phyloP scores from a whole-genome alignment of 2,329 filamentous ascomycete species.

The Thyridium curvatum region DNA sequence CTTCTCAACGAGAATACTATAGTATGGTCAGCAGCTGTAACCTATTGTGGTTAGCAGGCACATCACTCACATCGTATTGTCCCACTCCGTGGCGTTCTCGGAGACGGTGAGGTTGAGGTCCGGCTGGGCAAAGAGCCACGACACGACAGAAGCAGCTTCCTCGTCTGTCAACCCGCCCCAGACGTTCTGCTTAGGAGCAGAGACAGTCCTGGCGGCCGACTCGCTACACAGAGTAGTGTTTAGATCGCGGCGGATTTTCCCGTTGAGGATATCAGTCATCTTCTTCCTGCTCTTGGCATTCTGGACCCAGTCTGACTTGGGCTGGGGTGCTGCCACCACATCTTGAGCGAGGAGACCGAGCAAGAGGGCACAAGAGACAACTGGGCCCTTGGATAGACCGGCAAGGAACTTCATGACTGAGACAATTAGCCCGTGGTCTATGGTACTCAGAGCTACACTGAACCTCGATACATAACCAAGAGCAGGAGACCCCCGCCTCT shows the following conservation, averaged over 20 bases:
- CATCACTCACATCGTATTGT: conserved; percentile 24
- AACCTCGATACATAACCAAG: no score
- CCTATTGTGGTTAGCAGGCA: neutral
- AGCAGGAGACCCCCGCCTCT: no score
- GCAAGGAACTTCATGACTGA: no score
- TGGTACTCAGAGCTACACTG: no score
- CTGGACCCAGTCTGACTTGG: conserved; percentile 16
- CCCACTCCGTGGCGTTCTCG: conserved; percentile 26
- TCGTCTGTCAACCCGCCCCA: conserved; percentile 29
- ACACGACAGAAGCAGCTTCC: conserved; percentile 28
- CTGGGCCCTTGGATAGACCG: no score
- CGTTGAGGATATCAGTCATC: conserved; percentile 15
- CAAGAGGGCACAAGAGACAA: no score
- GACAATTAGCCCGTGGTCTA: no score
- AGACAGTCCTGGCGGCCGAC: conserved; percentile 11
- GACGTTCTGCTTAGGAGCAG: conserved; percentile 33
- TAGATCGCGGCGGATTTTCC: conserved; percentile 9
- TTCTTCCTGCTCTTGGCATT: conserved; percentile 15
- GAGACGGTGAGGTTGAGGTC: conserved; percentile 30
- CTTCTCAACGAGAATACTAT: conserved; percentile 25
- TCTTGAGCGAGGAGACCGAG: conserved; percentile 13
- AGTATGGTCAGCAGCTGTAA: no score
- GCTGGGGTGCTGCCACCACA: conserved; percentile 14
- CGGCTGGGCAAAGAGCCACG: conserved; percentile 30
- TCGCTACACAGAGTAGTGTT: conserved; percentile 9